These are phyloP conservation scores for Taiozyma sp. DNA, from an alignment of 1,139 yeast genomes.

Conservation along the genomic window DNA sequence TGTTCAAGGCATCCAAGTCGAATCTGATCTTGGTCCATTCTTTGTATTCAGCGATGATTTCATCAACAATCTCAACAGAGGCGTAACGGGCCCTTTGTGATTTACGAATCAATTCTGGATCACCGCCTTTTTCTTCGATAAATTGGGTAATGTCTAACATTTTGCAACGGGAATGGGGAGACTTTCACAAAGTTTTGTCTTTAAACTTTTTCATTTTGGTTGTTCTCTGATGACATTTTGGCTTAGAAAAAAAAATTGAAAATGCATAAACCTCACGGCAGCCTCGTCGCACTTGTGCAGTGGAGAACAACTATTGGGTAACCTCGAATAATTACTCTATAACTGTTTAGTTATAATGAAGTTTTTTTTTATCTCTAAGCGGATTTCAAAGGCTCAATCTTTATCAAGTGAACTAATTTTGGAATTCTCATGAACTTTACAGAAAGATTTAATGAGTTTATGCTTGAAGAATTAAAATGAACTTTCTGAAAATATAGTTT, in stretches of 20 bases:
- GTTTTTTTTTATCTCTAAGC: too few species aligned
- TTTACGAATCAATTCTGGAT: conserved; percentile 80
- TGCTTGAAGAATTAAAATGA: too few species aligned
- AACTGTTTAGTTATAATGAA: too few species aligned
- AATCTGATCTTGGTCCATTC: conserved; percentile 92
- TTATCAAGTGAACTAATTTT: too few species aligned
- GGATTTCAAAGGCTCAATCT: too few species aligned
- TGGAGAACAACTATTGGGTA: too few species aligned
- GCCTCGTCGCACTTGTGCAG: background rate
- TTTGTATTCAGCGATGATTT: conserved; percentile 85
- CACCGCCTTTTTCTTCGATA: conserved; percentile 94
- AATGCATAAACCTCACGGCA: background rate
- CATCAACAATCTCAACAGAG: conserved; percentile 91
- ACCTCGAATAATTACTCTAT: background rate
- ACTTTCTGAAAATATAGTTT: too few species aligned
- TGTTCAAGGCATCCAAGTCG: conserved; percentile 86
- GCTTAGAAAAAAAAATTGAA: background rate
- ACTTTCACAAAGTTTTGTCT: background rate
- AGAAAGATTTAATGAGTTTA: too few species aligned
- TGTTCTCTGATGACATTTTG: background rate
- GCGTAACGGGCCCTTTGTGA: conserved; percentile 96
- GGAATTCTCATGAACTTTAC: too few species aligned
- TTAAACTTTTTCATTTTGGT: background rate
- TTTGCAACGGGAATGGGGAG: background rate
- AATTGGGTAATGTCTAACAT: conserved; percentile 94